phyloP scores from a whole-genome alignment of 2,329 filamentous ascomycete genomes.

The Penicillium sp. region DNA sequence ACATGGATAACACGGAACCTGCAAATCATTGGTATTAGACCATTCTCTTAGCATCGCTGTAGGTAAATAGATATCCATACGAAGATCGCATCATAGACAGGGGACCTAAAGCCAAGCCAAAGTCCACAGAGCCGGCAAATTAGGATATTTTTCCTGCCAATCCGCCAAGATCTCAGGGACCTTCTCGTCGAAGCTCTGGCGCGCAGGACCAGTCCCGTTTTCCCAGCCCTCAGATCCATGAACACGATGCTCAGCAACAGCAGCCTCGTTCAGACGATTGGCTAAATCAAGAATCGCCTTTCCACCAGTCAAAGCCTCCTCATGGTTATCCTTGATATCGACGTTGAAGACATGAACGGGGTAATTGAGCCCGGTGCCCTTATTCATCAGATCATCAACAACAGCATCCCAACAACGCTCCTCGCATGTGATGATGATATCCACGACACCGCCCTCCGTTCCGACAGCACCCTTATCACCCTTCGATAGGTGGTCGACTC shows the following conservation, averaged over 20 bases:
- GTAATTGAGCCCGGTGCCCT: slow-evolving; percentile 82
- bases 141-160: slow-evolving; percentile 95
- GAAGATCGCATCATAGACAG: neutral
- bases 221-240: slow-evolving; percentile 68
- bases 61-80: neutral
- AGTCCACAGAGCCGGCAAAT: slow-evolving; percentile 89
- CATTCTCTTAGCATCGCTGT: neutral
- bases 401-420: slow-evolving; percentile 98
- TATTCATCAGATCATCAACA: slow-evolving; percentile 83
- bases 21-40: neutral
- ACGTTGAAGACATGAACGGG: slow-evolving; percentile 98
- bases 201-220: slow-evolving; percentile 63
- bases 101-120: slow-evolving; percentile 77
- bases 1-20: neutral
- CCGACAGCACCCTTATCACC: slow-evolving; percentile 75
- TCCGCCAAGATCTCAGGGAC: slow-evolving; percentile 87
- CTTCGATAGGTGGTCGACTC: slow-evolving; percentile 67
- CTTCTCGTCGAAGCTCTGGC: slow-evolving; percentile 82
- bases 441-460: slow-evolving; percentile 84
- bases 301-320: slow-evolving; percentile 88
- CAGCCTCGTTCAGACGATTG: slow-evolving; percentile 76
- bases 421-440: slow-evolving; percentile 95
- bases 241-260: slow-evolving; percentile 70
- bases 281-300: slow-evolving; percentile 90
- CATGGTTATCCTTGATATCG: slow-evolving; percentile 97